Conservation (phyloP, 805 yeast genomes). For the Metschnikowia peoriensis region DNA sequence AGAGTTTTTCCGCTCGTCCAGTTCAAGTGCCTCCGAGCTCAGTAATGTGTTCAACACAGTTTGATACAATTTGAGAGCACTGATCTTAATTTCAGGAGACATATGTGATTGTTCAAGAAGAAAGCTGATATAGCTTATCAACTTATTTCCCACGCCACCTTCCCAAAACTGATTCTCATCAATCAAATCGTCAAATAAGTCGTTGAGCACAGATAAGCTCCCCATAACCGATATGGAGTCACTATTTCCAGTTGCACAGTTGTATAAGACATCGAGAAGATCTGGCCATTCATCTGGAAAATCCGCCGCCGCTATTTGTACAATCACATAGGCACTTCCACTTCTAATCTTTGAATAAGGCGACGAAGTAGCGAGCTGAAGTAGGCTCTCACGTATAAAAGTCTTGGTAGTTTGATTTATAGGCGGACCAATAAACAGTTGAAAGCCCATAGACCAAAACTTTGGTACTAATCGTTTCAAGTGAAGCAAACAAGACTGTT, state of each 20-base stretch:
- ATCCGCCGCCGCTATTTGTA: slow-evolving; percentile 84
- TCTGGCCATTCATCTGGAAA: slow-evolving; percentile 97
- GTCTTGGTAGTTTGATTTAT: slow-evolving; percentile 52
- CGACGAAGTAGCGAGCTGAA: slow-evolving; percentile 44
- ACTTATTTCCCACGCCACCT: slow-evolving; percentile 59
- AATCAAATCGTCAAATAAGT: slow-evolving; percentile 80
- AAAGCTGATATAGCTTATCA: slow-evolving; percentile 49
- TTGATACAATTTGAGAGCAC: slow-evolving; percentile 51
- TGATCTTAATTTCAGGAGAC: slow-evolving; percentile 40
- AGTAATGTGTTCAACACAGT: slow-evolving; percentile 53
- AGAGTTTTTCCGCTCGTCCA: slow-evolving; percentile 34
- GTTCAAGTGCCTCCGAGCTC: slow-evolving; percentile 46
- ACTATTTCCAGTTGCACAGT: slow-evolving; percentile 30
- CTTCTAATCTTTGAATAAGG: slow-evolving; percentile 59
- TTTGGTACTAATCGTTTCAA: slow-evolving; percentile 65
- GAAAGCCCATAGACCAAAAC: slow-evolving; percentile 84
- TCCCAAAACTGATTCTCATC: slow-evolving; percentile 85
- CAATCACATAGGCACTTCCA: slow-evolving; percentile 70
- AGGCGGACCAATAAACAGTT: slow-evolving; percentile 67
- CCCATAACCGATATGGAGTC: slow-evolving; percentile 45
- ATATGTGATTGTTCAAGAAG: slow-evolving; percentile 30
- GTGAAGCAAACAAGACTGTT: slow-evolving; percentile 67
- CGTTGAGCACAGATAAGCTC: slow-evolving; percentile 61
- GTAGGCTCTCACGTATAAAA: slow-evolving; percentile 47
- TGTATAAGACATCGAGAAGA: slow-evolving; percentile 50